These are phyloP conservation scores for Fusarium sp. DNA, from an alignment of 2,329 filamentous ascomycete species.

Conservation along the genomic window DNA sequence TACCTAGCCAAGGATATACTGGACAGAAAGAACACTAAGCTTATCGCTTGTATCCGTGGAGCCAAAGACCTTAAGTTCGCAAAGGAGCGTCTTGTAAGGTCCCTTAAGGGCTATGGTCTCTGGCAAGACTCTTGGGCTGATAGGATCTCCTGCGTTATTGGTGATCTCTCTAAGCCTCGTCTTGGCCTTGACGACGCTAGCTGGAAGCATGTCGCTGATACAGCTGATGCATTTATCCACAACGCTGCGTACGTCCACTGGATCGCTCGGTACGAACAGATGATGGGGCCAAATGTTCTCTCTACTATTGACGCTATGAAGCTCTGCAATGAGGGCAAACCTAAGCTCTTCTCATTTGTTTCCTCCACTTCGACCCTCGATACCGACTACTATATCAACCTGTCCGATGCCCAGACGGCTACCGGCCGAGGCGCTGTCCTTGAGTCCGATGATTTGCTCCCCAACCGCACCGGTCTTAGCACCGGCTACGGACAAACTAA, in stretches of 20 bases:
- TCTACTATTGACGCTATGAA: constrained; percentile 1
- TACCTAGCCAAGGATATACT: constrained; percentile 84
- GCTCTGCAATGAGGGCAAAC: constrained; percentile 3
- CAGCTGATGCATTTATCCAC: background rate
- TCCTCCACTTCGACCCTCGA: background rate
- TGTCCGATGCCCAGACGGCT: background rate
- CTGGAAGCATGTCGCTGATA: background rate
- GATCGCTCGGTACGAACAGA: background rate
- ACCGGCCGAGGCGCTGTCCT: background rate
- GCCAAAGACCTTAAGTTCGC: constrained; percentile 63
- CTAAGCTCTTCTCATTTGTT: constrained; percentile 3
- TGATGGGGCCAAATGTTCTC: background rate
- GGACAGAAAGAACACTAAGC: constrained; percentile 38
- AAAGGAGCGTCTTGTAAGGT: constrained; percentile 71
- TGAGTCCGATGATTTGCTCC: background rate
- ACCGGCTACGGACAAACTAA: constrained; percentile 5
- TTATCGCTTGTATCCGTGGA: constrained; percentile 79
- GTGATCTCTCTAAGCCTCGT: constrained; percentile 67
- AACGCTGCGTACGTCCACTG: background rate
- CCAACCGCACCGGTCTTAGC: background rate
- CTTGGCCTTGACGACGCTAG: background rate
- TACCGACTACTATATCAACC: constrained; percentile 3
- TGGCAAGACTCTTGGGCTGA: constrained; percentile 77
- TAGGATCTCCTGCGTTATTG: constrained; percentile 68
- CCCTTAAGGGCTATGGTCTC: constrained; percentile 80